Evolutionary conservation across 768 basidiomycete genomes (phyloP).

Genomic region (Lactarius trivialis): DNA sequence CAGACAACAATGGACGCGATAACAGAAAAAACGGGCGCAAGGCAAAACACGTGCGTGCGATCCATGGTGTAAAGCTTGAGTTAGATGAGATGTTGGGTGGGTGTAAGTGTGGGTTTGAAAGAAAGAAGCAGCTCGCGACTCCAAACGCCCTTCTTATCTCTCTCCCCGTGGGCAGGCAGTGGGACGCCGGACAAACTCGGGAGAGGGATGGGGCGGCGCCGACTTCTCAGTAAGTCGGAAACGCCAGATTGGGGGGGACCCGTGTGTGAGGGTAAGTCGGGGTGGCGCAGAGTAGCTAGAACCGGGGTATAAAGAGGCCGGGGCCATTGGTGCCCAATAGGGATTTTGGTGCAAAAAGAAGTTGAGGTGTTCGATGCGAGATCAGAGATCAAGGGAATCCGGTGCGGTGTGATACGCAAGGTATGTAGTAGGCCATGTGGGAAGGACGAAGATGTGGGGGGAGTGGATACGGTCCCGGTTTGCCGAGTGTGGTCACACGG

Average conservation of each 20-base stretch:
- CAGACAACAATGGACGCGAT: background rate
- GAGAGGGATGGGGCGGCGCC: too few species aligned
- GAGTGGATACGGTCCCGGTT: background rate
- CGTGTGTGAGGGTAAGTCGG: background rate
- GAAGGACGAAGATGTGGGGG: background rate
- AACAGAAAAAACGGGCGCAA: background rate
- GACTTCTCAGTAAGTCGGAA: too few species aligned
- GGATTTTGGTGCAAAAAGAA: background rate
- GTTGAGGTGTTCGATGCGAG: background rate
- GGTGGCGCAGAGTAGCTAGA: background rate
- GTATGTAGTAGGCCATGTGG: background rate
- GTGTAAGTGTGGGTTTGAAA: too few species aligned
- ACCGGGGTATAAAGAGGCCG: background rate
- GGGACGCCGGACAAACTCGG: background rate
- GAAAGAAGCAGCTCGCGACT: background rate
- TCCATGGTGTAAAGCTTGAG: too few species aligned
- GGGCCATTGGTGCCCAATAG: background rate
- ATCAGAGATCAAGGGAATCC: background rate
- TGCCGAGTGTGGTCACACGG: background rate
- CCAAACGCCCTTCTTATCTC: too few species aligned
- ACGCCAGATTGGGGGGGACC: background rate
- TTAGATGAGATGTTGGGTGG: too few species aligned
- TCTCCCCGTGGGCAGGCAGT: too few species aligned
- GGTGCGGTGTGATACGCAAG: background rate
- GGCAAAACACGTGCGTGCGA: background rate